These are phyloP conservation scores for Pestalotiopsis fici DNA, from an alignment of 2,329 filamentous ascomycete genomes.

Conservation along the genomic window DNA sequence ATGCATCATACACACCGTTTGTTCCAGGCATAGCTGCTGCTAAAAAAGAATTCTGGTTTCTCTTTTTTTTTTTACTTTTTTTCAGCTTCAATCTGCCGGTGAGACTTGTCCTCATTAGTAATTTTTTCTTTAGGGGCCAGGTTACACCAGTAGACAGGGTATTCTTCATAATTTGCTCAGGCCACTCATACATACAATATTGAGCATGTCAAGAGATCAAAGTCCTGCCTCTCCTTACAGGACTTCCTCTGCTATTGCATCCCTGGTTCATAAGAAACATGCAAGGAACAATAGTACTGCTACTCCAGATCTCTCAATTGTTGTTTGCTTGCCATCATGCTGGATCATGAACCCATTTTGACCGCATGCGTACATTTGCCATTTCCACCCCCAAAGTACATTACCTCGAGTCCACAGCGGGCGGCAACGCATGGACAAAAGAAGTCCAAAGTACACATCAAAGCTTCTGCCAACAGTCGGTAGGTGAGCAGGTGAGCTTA, in stretches of 20 bases:
- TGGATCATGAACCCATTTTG: no score
- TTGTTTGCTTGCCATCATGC: neutral
- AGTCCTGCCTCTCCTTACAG: neutral
- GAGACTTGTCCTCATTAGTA: no score
- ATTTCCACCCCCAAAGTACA: neutral
- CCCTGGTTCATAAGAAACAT: neutral
- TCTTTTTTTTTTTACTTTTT: no score
- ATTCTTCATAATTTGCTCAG: no score
- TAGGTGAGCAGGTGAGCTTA: neutral
- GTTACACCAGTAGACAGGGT: no score
- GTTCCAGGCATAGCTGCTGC: no score
- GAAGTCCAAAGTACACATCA: neutral
- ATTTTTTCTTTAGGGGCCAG: no score
- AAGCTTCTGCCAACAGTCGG: neutral
- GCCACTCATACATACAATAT: no score
- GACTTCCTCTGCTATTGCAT: neutral
- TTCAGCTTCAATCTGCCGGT: no score
- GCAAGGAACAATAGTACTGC: neutral
- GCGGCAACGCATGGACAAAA: neutral
- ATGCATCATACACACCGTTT: no score
- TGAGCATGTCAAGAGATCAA: no score
- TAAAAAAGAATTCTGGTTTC: no score
- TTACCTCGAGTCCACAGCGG: neutral
- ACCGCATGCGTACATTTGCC: neutral
- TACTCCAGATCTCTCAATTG: neutral